These are phyloP conservation scores for Fusarium gaditjirri DNA, from an alignment of 2,329 filamentous ascomycete genomes.

Conservation along the genomic window DNA sequence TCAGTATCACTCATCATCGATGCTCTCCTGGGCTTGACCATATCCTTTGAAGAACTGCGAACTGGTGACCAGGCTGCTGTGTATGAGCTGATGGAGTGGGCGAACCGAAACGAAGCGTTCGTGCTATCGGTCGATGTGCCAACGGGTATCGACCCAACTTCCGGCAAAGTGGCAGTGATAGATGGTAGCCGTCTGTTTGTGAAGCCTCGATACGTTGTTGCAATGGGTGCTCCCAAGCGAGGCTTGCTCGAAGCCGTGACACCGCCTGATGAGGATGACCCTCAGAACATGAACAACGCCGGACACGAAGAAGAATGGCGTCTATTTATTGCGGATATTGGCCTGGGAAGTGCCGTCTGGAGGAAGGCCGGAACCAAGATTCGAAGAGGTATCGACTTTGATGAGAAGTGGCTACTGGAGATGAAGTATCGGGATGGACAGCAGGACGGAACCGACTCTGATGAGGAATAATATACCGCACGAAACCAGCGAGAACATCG, in stretches of 20 bases:
- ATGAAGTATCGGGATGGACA: conserved; percentile 63
- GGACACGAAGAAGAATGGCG: conserved; percentile 74
- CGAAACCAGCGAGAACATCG: background rate
- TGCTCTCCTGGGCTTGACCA: conserved; percentile 85
- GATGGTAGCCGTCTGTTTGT: conserved; percentile 85
- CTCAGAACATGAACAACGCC: conserved; percentile 43
- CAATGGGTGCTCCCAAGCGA: conserved; percentile 86
- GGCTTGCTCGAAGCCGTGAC: conserved; percentile 83
- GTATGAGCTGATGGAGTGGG: conserved; percentile 92
- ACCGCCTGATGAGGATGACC: conserved; percentile 56
- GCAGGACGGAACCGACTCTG: conserved; percentile 43
- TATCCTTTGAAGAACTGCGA: conserved; percentile 88
- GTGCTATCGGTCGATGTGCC: conserved; percentile 92
- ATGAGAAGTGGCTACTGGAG: conserved; percentile 84
- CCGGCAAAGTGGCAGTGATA: conserved; percentile 71
- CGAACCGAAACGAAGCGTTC: conserved; percentile 85
- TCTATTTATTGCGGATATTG: conserved; percentile 86
- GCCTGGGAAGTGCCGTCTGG: conserved; percentile 84
- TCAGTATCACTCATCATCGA: conserved; percentile 87
- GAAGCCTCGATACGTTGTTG: conserved; percentile 83
- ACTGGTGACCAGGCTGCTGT: conserved; percentile 84
- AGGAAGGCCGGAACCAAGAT: conserved; percentile 84
- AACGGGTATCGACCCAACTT: conserved; percentile 84
- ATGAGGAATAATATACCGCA: conserved; percentile 24
- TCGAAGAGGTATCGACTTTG: conserved; percentile 88